Conservation (phyloP, 768 basidiomycete species). For the Rhodosporidiobolus odoratus region DNA sequence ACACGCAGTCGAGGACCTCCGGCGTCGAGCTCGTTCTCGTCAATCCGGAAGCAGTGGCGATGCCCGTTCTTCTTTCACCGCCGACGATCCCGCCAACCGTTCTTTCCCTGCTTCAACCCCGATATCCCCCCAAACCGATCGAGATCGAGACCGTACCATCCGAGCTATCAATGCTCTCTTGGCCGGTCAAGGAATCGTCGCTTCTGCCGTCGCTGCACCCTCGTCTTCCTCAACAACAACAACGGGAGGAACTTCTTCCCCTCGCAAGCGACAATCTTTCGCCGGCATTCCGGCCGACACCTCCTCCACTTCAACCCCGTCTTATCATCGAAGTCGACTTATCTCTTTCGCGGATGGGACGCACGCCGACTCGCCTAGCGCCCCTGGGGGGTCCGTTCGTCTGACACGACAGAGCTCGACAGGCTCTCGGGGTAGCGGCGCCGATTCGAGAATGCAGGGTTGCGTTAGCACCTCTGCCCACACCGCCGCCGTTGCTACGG, state of each 20-base stretch:
- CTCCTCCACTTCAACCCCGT: too few relatives aligned
- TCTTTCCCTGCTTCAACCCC: too few relatives aligned
- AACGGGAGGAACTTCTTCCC: conserved; percentile 5
- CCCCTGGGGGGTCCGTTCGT: neutral
- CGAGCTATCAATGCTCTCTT: conserved; percentile 33
- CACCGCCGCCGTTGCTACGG: neutral
- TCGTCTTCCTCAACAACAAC: neutral
- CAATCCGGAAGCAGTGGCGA: conserved; percentile 24
- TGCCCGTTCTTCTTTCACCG: neutral
- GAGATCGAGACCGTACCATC: conserved; percentile 31
- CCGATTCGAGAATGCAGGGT: too few relatives aligned
- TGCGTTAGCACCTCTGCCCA: neutral
- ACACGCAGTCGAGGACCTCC: conserved; percentile 11
- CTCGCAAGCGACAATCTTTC: conserved; percentile 5
- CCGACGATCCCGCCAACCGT: neutral
- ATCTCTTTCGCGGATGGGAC: conserved; percentile 23
- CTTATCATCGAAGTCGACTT: neutral
- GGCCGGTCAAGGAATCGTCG: conserved; percentile 15
- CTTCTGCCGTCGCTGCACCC: neutral
- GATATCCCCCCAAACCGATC: neutral
- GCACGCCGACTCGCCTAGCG: neutral
- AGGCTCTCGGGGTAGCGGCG: neutral
- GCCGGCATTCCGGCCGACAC: conserved; percentile 1
- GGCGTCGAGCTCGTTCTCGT: conserved; percentile 14
- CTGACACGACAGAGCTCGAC: conserved; percentile 1